These are phyloP conservation scores for Styphnolobium japonicum DNA, from an alignment of 306 rosid species.

Conservation along the genomic window DNA sequence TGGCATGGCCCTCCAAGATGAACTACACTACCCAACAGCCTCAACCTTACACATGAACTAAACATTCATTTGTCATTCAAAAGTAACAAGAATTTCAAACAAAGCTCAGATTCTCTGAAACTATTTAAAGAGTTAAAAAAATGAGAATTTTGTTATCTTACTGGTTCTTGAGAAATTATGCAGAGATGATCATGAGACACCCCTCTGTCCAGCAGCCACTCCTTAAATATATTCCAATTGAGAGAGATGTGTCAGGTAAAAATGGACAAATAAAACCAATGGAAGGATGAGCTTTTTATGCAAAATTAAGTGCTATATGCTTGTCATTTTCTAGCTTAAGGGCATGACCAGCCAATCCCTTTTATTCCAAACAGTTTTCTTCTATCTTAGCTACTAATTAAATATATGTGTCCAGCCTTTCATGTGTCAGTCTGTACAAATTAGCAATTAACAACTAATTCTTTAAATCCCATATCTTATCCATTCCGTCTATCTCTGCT, in stretches of 20 bases:
- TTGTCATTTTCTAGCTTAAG: constrained; percentile 47
- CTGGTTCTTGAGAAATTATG: too few relatives aligned
- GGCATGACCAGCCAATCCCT: constrained; percentile 39
- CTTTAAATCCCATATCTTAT: not conserved
- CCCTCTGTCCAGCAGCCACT: too few relatives aligned
- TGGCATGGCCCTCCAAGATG: too few relatives aligned
- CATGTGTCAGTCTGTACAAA: not conserved
- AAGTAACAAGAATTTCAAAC: too few relatives aligned
- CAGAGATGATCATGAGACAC: too few relatives aligned
- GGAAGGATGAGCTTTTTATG: constrained; percentile 20
- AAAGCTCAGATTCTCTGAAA: too few relatives aligned
- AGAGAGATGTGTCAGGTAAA: constrained; percentile 53
- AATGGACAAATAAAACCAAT: constrained; percentile 42
- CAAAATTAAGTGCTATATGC: constrained; percentile 28
- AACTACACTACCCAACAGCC: too few relatives aligned
- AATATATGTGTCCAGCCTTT: not conserved
- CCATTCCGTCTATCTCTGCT: not conserved
- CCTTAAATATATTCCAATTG: too few relatives aligned
- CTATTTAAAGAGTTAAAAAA: too few relatives aligned
- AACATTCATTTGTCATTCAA: too few relatives aligned
- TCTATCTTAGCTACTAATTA: constrained; percentile 4
- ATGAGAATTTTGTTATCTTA: too few relatives aligned
- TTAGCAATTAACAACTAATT: not conserved
- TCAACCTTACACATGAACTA: too few relatives aligned
- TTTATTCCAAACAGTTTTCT: constrained; percentile 17